These are phyloP conservation scores for Actinomucor elegans DNA, from an alignment of 371 early-diverging fungal species.

Conservation along the genomic window DNA sequence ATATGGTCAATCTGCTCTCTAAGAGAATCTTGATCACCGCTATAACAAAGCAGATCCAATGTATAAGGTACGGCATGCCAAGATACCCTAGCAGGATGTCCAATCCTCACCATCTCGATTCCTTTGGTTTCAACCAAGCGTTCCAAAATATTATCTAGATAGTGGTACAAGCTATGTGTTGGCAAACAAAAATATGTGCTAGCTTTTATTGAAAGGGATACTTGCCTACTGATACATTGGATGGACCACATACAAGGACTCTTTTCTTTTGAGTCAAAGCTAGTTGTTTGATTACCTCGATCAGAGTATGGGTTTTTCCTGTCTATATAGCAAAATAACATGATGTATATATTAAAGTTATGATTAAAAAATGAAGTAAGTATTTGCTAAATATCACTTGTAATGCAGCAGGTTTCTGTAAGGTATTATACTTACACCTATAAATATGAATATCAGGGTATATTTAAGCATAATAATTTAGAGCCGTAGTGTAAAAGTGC, in stretches of 20 bases:
- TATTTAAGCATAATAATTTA: too few species aligned
- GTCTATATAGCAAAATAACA: slow-evolving; percentile 40
- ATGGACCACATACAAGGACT: slow-evolving; percentile 91
- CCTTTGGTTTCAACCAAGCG: slow-evolving; percentile 40
- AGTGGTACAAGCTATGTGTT: too few species aligned
- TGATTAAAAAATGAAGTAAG: background rate
- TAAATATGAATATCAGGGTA: too few species aligned
- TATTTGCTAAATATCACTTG: too few species aligned
- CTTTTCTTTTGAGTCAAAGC: slow-evolving; percentile 51
- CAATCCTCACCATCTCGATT: slow-evolving; percentile 78
- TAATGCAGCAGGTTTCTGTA: too few species aligned
- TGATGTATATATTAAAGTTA: background rate
- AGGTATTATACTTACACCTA: too few species aligned
- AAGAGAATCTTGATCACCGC: too few species aligned
- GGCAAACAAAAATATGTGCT: too few species aligned
- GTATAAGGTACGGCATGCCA: slow-evolving; percentile 60
- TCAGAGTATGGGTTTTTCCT: slow-evolving; percentile 92
- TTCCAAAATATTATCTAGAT: slow-evolving; percentile 77
- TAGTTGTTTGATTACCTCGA: slow-evolving; percentile 83
- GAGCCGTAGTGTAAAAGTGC: too few species aligned
- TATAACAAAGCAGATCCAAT: background rate
- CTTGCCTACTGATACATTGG: slow-evolving; percentile 87
- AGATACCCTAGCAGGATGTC: slow-evolving; percentile 82
- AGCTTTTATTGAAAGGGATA: too few species aligned
- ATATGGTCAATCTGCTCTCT: too few species aligned